Conservation (phyloP, 768 basidiomycete genomes). For the Mycena olivaceomarginata region DNA sequence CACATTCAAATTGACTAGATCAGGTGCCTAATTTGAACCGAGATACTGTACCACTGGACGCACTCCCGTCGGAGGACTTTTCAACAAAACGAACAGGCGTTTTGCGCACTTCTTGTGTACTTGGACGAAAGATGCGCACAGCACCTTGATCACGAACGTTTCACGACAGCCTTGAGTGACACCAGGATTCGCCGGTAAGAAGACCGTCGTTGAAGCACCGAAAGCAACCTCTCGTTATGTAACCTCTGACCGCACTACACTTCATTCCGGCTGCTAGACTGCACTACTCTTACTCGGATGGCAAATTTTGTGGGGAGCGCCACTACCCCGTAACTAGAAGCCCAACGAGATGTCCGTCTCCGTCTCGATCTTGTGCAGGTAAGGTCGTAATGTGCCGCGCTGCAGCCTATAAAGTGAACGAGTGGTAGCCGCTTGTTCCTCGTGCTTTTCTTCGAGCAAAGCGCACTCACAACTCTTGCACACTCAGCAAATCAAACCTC, state of each 20-base stretch:
- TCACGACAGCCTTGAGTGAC: background rate
- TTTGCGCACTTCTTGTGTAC: too few relatives aligned
- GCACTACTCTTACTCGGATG: too few relatives aligned
- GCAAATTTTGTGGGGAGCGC: conserved; percentile 9
- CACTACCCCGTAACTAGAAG: conserved; percentile 3
- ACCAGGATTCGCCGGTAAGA: too few relatives aligned
- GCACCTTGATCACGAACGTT: background rate
- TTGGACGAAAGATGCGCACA: too few relatives aligned
- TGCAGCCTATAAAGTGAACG: background rate
- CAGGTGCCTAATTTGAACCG: too few relatives aligned
- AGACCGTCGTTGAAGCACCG: conserved; percentile 1
- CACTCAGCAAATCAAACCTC: background rate
- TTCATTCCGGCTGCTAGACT: background rate
- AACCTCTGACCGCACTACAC: background rate
- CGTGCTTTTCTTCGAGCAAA: background rate
- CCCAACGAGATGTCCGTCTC: conserved; percentile 9
- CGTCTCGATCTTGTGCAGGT: background rate
- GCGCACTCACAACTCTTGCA: background rate
- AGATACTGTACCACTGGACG: too few relatives aligned
- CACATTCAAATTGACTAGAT: too few relatives aligned
- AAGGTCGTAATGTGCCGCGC: background rate
- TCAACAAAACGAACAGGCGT: too few relatives aligned
- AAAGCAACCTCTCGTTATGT: background rate
- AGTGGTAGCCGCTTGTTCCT: background rate
- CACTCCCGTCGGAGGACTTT: too few relatives aligned